phyloP scores from a whole-genome alignment of 106 monocot genomes.

The Allium cepa region DNA sequence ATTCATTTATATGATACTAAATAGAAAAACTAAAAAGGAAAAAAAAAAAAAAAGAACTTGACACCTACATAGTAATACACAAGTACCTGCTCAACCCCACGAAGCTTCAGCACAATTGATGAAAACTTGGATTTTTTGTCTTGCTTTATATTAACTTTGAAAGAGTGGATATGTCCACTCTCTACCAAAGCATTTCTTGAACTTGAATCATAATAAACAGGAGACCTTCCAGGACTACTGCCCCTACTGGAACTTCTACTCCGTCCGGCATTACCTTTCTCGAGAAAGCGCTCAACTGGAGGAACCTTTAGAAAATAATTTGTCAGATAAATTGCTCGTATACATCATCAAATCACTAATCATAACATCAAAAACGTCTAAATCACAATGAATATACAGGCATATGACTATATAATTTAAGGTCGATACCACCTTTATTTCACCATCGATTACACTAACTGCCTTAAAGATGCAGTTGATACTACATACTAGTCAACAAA shows the following conservation, averaged over 20 bases:
- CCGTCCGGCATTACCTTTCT: conserved; percentile 65
- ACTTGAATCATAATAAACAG: conserved; percentile 62
- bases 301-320: conserved; percentile 40
- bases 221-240: conserved; percentile 84
- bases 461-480: too few relatives aligned
- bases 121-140: conserved; percentile 96
- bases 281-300: conserved; percentile 83
- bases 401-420: too few relatives aligned
- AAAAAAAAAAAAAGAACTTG: neutral
- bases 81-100: conserved; percentile 93
- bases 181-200: conserved; percentile 46
- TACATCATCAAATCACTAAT: too few relatives aligned
- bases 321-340: too few relatives aligned
- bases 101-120: conserved; percentile 83
- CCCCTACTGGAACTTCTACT: conserved; percentile 89
- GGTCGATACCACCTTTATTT: too few relatives aligned
- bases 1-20: too few relatives aligned
- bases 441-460: too few relatives aligned
- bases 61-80: neutral
- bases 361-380: too few relatives aligned
- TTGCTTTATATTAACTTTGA: conserved; percentile 84
- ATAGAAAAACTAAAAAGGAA: neutral
- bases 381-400: too few relatives aligned
- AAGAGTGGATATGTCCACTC: conserved; percentile 72
- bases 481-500: too few relatives aligned